Evolutionary conservation across 2,329 filamentous ascomycete species (phyloP).

Genomic region (Aschersonia sp.): DNA sequence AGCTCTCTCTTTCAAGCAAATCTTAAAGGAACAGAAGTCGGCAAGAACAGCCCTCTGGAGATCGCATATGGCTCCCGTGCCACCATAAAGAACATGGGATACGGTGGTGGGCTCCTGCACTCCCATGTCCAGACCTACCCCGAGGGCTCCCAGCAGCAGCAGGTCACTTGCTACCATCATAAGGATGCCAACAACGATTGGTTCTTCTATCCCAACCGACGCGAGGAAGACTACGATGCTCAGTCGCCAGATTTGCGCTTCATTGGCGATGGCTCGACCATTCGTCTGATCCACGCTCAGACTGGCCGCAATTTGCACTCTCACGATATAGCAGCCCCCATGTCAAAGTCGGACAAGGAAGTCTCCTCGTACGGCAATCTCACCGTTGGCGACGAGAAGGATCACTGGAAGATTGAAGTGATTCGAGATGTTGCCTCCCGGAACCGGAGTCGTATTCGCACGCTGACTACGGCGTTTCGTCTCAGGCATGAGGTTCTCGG

Average conservation of each 20-base stretch:
- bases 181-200: slow-evolving; percentile 99
- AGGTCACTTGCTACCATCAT: slow-evolving; percentile 98
- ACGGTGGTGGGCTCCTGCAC: slow-evolving; percentile 89
- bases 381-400: slow-evolving; percentile 91
- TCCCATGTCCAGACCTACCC: slow-evolving; percentile 95
- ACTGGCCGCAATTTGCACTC: slow-evolving; percentile 96
- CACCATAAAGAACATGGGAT: slow-evolving; percentile 98
- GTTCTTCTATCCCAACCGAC: slow-evolving; percentile 94
- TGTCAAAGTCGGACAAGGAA: slow-evolving; percentile 81
- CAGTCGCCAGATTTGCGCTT: slow-evolving; percentile 55
- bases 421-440: slow-evolving; percentile 77
- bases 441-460: slow-evolving; percentile 74
- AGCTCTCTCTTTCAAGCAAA: slow-evolving; percentile 98
- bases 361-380: slow-evolving; percentile 94
- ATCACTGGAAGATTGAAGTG: slow-evolving; percentile 92
- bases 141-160: slow-evolving; percentile 85
- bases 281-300: slow-evolving; percentile 86
- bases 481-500: slow-evolving; percentile 68
- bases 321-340: slow-evolving; percentile 73
- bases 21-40: slow-evolving; percentile 81
- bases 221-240: slow-evolving; percentile 55
- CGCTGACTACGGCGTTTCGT: slow-evolving; percentile 85
- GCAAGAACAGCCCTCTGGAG: slow-evolving; percentile 86
- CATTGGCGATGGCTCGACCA: slow-evolving; percentile 59
- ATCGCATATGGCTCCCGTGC: slow-evolving; percentile 77